These are phyloP conservation scores for Monosporozyma solicola DNA, from an alignment of 805 yeast genomes.

Conservation along the genomic window DNA sequence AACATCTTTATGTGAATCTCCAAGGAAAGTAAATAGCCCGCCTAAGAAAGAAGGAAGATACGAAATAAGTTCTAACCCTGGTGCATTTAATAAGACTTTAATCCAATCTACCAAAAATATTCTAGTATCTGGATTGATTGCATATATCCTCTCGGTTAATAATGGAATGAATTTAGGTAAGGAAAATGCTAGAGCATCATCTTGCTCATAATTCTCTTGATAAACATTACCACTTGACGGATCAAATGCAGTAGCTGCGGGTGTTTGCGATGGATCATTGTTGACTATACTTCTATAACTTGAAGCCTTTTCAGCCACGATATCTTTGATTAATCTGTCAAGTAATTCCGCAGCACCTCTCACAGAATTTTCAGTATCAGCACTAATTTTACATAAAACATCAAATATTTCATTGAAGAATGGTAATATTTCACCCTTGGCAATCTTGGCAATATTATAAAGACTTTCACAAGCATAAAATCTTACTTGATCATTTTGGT, in stretches of 20 bases:
- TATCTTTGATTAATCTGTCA: slow-evolving; percentile 85
- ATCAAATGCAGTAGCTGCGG: slow-evolving; percentile 40
- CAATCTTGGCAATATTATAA: slow-evolving; percentile 92
- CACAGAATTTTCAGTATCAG: slow-evolving; percentile 85
- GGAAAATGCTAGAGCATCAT: slow-evolving; percentile 52
- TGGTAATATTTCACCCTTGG: slow-evolving; percentile 84
- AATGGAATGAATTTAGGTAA: slow-evolving; percentile 83
- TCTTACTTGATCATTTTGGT: slow-evolving; percentile 93
- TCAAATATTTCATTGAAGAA: slow-evolving; percentile 94
- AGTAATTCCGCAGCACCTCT: slow-evolving; percentile 92
- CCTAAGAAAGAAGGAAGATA: slow-evolving; percentile 85
- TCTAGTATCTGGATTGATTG: slow-evolving; percentile 86
- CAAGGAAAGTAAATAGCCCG: slow-evolving; percentile 65
- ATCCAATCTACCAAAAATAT: slow-evolving; percentile 92
- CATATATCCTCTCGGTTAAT: slow-evolving; percentile 83
- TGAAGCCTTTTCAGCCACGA: slow-evolving; percentile 89
- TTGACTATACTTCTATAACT: slow-evolving; percentile 71
- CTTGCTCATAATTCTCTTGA: slow-evolving; percentile 53
- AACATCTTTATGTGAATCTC: slow-evolving; percentile 80
- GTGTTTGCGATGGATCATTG: slow-evolving; percentile 36
- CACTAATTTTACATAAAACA: slow-evolving; percentile 78
- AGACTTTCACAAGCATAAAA: slow-evolving; percentile 95
- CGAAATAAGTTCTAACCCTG: slow-evolving; percentile 79
- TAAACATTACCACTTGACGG: slow-evolving; percentile 45
- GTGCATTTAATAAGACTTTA: slow-evolving; percentile 83